Evolutionary conservation across 805 yeast genomes (phyloP), one percentile per base, ranked within the genome.

Genomic region (Zygosaccharomyces siamensis): DNA sequence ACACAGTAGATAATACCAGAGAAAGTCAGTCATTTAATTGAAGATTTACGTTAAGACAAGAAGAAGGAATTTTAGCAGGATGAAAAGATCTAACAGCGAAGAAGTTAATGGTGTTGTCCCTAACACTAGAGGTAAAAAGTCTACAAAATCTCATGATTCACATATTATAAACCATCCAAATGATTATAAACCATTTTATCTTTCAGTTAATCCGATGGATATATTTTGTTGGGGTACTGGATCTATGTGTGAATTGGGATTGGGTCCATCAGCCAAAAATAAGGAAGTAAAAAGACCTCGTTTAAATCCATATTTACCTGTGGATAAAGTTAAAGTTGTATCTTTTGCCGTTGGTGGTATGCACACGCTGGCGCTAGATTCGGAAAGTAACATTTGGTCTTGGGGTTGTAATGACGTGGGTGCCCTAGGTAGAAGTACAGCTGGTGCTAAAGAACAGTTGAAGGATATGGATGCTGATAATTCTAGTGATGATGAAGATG

Each of bases 331-430:
- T 7, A 84, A 85, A 2, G 80, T 93, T 47, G 93, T 89, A 24
- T 92, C 88, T 54, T 74, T 93, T 60, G 89, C 96, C 1, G 96
- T 81, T 23, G 99, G 99, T 44, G 99, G 99, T 45, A 92, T 93
- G 85, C 99, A 93, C 63, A 80, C 86, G 0, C 64, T 93, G 39
- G 97, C 92, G 0, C 69, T 92, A 45, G 97, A 89, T 63, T 67
- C 78, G 35, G 72, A 80, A 14, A 89, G 89, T 56, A 74, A 78
- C 50, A 68, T 93, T n/a, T 93, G 97, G 97, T 86, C 97, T 3
- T 93, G 99, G 99, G 99, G 99, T 50, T 86, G 87, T 40, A 93
- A 93, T 59, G 99, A 93, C 61, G 83, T 89, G 52, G 89, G 85
- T 32, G 97, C 87, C 3, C 73, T 93, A 39, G 99, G 98, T 16